A percentile compares a stretch with the other conserved stretches of the same genome.
Conservation (phyloP, 2,329 filamentous ascomycete species). For the Ramularia endophylla region DNA sequence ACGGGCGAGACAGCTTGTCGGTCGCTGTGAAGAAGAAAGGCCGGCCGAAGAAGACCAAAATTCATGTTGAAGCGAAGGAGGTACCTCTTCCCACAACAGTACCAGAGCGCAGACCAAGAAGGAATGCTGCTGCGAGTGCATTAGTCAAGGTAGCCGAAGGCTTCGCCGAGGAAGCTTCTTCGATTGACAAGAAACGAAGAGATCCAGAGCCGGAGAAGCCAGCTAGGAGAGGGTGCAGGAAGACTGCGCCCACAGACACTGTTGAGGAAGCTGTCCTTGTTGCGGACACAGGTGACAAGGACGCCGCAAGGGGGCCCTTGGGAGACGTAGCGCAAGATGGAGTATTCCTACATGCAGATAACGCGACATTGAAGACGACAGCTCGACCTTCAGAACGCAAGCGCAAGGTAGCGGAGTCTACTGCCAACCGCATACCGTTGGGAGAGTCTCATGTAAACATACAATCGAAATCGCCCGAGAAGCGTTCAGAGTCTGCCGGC, state of each 20-base stretch:
- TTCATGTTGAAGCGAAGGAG: not conserved
- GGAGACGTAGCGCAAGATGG: too few relatives aligned
- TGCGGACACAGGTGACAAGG: too few relatives aligned
- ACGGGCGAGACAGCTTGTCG: conserved; percentile 16
- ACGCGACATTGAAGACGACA: too few relatives aligned
- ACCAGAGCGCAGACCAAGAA: conserved; percentile 15
- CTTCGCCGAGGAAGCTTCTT: conserved; percentile 19
- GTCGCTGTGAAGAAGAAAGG: conserved; percentile 4
- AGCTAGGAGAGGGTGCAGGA: conserved; percentile 1
- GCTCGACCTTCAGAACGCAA: too few relatives aligned
- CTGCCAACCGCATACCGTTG: conserved; percentile 2
- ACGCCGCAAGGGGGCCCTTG: too few relatives aligned
- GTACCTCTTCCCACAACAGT: not conserved
- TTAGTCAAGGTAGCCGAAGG: conserved; percentile 18
- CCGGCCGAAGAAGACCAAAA: conserved; percentile 6
- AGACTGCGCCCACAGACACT: not conserved
- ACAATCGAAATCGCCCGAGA: conserved; percentile 7
- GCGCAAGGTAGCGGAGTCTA: too few relatives aligned
- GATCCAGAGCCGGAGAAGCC: conserved; percentile 4
- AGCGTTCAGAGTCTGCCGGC: not conserved
- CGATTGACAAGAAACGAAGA: conserved; percentile 21
- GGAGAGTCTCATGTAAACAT: conserved; percentile 10
- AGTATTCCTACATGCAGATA: too few relatives aligned
- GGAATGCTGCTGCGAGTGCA: conserved; percentile 21
- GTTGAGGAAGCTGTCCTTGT: not conserved